Evolutionary conservation across 495 filamentous ascomycete genomes (phyloP).

Genomic region (Daldinia decipiens): DNA sequence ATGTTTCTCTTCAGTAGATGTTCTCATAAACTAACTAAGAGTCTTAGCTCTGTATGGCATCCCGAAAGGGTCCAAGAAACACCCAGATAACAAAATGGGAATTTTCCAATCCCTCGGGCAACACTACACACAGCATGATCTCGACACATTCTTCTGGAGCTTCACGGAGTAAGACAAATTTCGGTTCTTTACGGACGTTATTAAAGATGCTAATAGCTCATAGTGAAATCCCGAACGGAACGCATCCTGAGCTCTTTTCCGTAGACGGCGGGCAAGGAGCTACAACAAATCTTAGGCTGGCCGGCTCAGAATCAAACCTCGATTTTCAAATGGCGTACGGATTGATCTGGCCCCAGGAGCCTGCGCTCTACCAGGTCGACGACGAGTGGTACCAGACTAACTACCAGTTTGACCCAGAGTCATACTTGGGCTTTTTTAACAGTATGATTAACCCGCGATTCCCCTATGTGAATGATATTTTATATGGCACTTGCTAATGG

Average conservation of each 20-base stretch:
- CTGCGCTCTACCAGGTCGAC: conserved; percentile 67
- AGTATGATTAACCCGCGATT: conserved; percentile 30
- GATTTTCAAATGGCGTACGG: conserved; percentile 50
- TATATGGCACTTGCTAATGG: conserved; percentile 47
- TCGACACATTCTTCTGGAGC: conserved; percentile 67
- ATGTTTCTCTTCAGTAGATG: background rate
- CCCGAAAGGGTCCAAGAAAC: conserved; percentile 42
- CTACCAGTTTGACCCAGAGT: conserved; percentile 31
- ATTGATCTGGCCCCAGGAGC: conserved; percentile 65
- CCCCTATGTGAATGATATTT: background rate
- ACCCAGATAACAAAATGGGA: conserved; percentile 47
- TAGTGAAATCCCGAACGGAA: conserved; percentile 50
- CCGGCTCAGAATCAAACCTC: conserved; percentile 48
- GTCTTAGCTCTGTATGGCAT: conserved; percentile 44
- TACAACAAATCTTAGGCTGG: conserved; percentile 38
- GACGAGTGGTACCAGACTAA: conserved; percentile 57
- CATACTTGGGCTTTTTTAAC: conserved; percentile 51
- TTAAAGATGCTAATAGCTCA: conserved; percentile 2
- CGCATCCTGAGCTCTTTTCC: conserved; percentile 50
- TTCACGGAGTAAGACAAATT: conserved; percentile 47
- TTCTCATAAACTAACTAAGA: conserved; percentile 8
- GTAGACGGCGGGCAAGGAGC: conserved; percentile 52
- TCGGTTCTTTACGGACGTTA: background rate
- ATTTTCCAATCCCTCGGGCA: conserved; percentile 50
- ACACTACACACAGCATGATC: conserved; percentile 62